Conservation (phyloP, 305 asterid species). For the Coffea humblotiana region DNA sequence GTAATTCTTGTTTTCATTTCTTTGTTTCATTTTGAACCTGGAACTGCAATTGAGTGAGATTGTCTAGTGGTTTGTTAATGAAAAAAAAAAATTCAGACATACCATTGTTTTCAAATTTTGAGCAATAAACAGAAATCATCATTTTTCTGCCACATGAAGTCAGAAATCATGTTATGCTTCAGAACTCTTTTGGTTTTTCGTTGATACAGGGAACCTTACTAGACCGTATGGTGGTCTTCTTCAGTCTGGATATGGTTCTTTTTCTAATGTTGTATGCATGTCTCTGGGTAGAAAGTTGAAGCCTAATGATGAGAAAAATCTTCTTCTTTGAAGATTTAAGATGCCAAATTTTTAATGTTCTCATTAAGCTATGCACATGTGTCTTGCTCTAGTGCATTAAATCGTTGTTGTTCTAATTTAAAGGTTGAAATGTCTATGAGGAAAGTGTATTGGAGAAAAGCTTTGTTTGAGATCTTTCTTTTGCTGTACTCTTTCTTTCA, state of each 20-base stretch:
- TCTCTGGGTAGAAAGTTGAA: neutral
- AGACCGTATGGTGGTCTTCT: neutral
- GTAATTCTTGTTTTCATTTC: conserved; percentile 31
- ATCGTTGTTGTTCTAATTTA: neutral
- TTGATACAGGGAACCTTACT: neutral
- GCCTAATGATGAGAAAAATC: neutral
- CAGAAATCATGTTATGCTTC: neutral
- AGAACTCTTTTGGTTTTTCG: neutral
- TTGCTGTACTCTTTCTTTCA: neutral
- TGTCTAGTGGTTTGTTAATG: neutral
- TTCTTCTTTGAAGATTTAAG: neutral
- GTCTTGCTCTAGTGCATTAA: neutral
- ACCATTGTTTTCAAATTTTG: neutral
- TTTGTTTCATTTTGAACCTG: conserved; percentile 5
- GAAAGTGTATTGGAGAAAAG: neutral
- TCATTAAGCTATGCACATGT: neutral
- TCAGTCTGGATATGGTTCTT: neutral
- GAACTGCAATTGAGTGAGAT: neutral
- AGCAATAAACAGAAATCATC: neutral
- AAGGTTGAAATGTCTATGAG: neutral
- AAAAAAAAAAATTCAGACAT: neutral
- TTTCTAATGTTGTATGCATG: neutral
- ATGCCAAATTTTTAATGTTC: neutral
- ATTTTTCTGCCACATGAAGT: neutral
- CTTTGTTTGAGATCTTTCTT: neutral